Evolutionary conservation across 768 basidiomycete genomes (phyloP).

Genomic region (Pleurotus tuber-regium): DNA sequence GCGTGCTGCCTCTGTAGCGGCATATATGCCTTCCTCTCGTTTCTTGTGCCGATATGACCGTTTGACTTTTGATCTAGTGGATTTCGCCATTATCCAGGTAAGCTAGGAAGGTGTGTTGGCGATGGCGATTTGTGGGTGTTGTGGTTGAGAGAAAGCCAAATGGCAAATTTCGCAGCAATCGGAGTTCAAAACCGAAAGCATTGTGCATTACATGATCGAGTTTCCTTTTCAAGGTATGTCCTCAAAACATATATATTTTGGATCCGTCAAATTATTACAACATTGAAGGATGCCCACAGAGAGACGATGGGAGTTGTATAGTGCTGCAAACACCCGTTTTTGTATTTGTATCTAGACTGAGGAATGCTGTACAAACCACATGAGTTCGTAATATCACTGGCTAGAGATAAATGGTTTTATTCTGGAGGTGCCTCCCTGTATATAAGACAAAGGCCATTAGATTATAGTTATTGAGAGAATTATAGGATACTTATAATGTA

Average conservation of each 20-base stretch:
- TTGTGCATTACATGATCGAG: too few species aligned
- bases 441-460: constrained; percentile 25
- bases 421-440: constrained; percentile 77
- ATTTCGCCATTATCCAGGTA: constrained; percentile 86
- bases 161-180: constrained; percentile 16
- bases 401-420: too few species aligned
- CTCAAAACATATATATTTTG: too few species aligned
- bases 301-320: too few species aligned
- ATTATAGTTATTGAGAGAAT: constrained; percentile 14
- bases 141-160: not conserved
- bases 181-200: constrained; percentile 9
- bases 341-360: too few species aligned
- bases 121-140: not conserved
- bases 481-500: constrained; percentile 78
- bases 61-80: constrained; percentile 78
- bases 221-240: too few species aligned
- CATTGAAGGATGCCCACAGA: too few species aligned
- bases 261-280: too few species aligned
- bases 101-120: not conserved
- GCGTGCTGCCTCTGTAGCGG: constrained; percentile 74
- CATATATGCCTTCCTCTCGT: constrained; percentile 71
- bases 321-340: too few species aligned
- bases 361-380: too few species aligned
- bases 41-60: constrained; percentile 77
- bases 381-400: too few species aligned